Percentiles rank a stretch among this genome's conserved stretches.
Evolutionary conservation across 805 yeast genomes (phyloP).

Genomic region (Ogataea glucozyma): DNA sequence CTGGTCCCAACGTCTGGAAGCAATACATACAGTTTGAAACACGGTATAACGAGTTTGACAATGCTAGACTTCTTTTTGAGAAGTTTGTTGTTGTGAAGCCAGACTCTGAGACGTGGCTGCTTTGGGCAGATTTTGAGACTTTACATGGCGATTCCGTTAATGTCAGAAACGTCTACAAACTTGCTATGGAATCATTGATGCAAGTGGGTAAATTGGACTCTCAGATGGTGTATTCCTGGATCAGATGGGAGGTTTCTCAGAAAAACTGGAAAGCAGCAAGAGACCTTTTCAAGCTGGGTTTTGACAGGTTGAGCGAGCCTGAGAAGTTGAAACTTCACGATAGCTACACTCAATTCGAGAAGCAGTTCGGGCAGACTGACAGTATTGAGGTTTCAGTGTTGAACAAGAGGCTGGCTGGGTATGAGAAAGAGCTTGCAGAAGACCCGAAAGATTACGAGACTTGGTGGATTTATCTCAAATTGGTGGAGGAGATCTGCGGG

Average conservation of each 20-base stretch:
- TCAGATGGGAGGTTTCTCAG: constrained; percentile 65
- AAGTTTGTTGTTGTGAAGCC: constrained; percentile 59
- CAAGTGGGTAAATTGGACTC: constrained; percentile 36
- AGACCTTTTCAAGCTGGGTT: constrained; percentile 54
- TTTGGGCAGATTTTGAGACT: constrained; percentile 75
- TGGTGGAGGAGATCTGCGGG: constrained; percentile 44
- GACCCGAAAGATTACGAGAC: constrained; percentile 65
- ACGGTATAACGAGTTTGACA: constrained; percentile 52
- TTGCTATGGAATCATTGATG: constrained; percentile 58
- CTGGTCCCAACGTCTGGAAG: constrained; percentile 65
- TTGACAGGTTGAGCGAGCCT: constrained; percentile 39
- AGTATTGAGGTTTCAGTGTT: constrained; percentile 55
- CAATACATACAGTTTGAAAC: constrained; percentile 72
- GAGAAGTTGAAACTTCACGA: constrained; percentile 41
- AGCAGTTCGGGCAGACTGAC: constrained; percentile 56
- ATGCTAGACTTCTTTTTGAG: constrained; percentile 59
- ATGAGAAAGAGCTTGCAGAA: constrained; percentile 47
- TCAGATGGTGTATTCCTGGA: constrained; percentile 53
- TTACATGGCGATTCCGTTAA: constrained; percentile 45
- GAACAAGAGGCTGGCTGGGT: constrained; percentile 54
- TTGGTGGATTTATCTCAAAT: constrained; percentile 77
- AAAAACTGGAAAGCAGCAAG: constrained; percentile 64
- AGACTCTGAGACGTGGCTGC: constrained; percentile 59
- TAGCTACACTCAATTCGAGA: constrained; percentile 59
- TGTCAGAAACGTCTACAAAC: constrained; percentile 64